These are phyloP conservation scores for Vitis rupestris DNA, from an alignment of 164 flowering plant genomes.

Conservation along the genomic window DNA sequence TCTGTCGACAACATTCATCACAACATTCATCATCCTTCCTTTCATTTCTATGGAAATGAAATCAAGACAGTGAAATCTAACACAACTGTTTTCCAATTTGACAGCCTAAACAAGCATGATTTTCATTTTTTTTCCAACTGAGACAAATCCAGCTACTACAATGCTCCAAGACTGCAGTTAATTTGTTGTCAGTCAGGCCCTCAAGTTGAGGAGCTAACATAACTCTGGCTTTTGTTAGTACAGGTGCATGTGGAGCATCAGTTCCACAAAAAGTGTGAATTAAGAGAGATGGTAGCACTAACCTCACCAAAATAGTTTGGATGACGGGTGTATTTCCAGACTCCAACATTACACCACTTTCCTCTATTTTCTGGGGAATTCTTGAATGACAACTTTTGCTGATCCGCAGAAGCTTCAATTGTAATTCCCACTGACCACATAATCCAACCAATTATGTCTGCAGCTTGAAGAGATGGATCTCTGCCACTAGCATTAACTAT, in stretches of 20 bases:
- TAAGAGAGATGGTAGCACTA: slow-evolving; percentile 14
- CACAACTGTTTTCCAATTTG: too few species aligned
- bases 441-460: slow-evolving; percentile 83
- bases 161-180: neutral
- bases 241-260: too few species aligned
- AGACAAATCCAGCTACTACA: neutral
- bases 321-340: slow-evolving; percentile 85
- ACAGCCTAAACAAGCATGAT: neutral
- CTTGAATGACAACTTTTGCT: slow-evolving; percentile 80
- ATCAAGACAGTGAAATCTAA: neutral
- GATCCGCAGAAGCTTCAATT: slow-evolving; percentile 84
- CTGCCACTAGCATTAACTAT: slow-evolving; percentile 78
- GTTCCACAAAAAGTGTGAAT: neutral
- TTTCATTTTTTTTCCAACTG: neutral
- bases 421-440: slow-evolving; percentile 74
- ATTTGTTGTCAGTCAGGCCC: neutral
- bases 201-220: too few species aligned
- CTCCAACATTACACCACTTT: slow-evolving; percentile 84
- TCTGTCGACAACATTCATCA: slow-evolving; percentile 36
- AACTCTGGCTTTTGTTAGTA: too few species aligned
- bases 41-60: neutral
- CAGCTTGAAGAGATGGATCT: slow-evolving; percentile 59
- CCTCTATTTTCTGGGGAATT: slow-evolving; percentile 81
- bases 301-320: slow-evolving; percentile 99
- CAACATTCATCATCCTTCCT: neutral